Conservation (phyloP, 2,329 filamentous ascomycete species). For the Xenosphaeropsis pyriputrescens region DNA sequence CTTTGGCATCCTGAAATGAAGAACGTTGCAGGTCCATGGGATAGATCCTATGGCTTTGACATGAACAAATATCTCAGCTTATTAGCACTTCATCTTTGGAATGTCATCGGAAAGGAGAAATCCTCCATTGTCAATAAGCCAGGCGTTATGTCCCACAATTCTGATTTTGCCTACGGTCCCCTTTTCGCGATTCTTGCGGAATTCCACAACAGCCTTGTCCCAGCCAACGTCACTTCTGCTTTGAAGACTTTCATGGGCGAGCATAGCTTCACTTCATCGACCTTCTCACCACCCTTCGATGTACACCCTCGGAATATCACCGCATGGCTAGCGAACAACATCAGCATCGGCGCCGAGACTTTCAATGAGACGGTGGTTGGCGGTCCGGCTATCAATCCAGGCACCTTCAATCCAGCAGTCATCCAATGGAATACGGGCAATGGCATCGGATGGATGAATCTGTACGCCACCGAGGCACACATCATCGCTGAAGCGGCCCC, state of each 20-base stretch:
- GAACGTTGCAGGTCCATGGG: slow-evolving; percentile 51
- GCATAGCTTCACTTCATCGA: slow-evolving; percentile 33
- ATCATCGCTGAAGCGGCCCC: slow-evolving; percentile 26
- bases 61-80: slow-evolving; percentile 47
- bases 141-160: slow-evolving; percentile 34
- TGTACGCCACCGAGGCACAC: slow-evolving; percentile 24
- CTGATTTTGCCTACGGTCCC: slow-evolving; percentile 42
- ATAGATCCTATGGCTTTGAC: slow-evolving; percentile 46
- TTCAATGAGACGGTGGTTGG: slow-evolving; percentile 40
- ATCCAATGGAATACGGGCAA: slow-evolving; percentile 37
- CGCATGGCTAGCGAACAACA: slow-evolving; percentile 36
- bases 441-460: slow-evolving; percentile 20
- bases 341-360: slow-evolving; percentile 45
- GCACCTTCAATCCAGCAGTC: slow-evolving; percentile 42
- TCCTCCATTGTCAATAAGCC: slow-evolving; percentile 10
- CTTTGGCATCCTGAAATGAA: slow-evolving; percentile 43
- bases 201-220: slow-evolving; percentile 31
- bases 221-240: slow-evolving; percentile 19
- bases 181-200: slow-evolving; percentile 37
- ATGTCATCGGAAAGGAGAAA: slow-evolving; percentile 30
- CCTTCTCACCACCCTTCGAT: slow-evolving; percentile 44
- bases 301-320: slow-evolving; percentile 39
- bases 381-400: slow-evolving; percentile 33
- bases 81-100: slow-evolving; percentile 43
- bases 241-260: slow-evolving; percentile 34